Conservation (phyloP, 805 yeast species). For the Lipomyces chichibuensis region DNA sequence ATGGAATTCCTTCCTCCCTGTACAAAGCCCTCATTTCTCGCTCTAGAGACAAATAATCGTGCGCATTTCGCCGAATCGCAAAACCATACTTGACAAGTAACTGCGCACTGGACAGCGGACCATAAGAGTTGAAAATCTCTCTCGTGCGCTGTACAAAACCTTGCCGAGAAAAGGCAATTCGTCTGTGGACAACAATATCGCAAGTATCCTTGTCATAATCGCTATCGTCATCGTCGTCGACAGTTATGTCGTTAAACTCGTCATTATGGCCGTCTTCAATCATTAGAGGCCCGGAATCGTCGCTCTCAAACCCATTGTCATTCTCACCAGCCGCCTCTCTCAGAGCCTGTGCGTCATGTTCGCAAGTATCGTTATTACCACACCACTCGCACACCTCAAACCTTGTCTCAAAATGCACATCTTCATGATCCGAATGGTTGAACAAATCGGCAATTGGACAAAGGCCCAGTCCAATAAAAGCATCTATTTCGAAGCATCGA, state of each 20-base stretch:
- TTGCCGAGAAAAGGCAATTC: slow-evolving; percentile 43
- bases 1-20: slow-evolving; percentile 14
- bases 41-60: slow-evolving; percentile 44
- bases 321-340: slow-evolving; percentile 41
- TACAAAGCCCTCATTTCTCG: slow-evolving; percentile 16
- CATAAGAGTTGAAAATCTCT: slow-evolving; percentile 84
- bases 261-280: not conserved
- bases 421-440: slow-evolving; percentile 68
- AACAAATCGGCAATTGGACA: slow-evolving; percentile 93
- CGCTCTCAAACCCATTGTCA: slow-evolving; percentile 40
- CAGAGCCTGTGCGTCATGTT: slow-evolving; percentile 40
- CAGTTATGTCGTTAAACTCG: not conserved
- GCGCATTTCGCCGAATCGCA: slow-evolving; percentile 55
- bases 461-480: slow-evolving; percentile 69
- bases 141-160: slow-evolving; percentile 42
- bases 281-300: slow-evolving; percentile 34
- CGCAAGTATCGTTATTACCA: slow-evolving; percentile 34
- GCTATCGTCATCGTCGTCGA: not conserved
- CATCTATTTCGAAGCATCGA: slow-evolving; percentile 80
- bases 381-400: slow-evolving; percentile 58
- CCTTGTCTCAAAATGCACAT: slow-evolving; percentile 66
- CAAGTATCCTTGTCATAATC: slow-evolving; percentile 53
- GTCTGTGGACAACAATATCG: slow-evolving; percentile 59
- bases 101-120: slow-evolving; percentile 67
- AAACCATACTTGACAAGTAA: slow-evolving; percentile 81